phyloP scores from a whole-genome alignment of 108 stramenopile genomes.

The Skeletonema grethae region DNA sequence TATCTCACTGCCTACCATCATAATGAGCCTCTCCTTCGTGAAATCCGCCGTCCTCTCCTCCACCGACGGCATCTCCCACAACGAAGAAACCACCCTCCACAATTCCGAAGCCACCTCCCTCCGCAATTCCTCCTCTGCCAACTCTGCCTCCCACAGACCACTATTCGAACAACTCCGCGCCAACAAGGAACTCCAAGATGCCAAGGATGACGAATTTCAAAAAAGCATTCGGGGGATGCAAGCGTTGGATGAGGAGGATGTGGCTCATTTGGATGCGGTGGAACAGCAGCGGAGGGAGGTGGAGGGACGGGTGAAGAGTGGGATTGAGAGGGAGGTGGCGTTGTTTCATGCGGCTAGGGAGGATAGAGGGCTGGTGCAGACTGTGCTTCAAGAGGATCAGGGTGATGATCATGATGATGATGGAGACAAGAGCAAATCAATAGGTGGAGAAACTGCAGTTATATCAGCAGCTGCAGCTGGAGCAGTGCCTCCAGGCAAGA shows the following conservation, averaged over 20 bases:
- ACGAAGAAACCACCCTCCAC: constrained; percentile 74
- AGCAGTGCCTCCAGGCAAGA: constrained; percentile 13
- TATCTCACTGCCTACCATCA: too few relatives aligned
- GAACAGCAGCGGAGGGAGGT: constrained; percentile 51
- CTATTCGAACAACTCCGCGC: constrained; percentile 86
- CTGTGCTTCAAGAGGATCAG: constrained; percentile 7
- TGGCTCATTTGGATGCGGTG: constrained; percentile 76
- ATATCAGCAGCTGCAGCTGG: neutral
- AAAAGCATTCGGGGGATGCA: constrained; percentile 67
- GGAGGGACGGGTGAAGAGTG: constrained; percentile 48
- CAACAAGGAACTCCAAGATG: constrained; percentile 77
- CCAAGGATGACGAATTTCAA: constrained; percentile 66
- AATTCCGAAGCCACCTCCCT: constrained; percentile 53
- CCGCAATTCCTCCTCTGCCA: constrained; percentile 8
- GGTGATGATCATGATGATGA: neutral
- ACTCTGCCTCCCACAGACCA: constrained; percentile 53
- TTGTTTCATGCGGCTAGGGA: constrained; percentile 72
- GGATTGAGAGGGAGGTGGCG: constrained; percentile 66
- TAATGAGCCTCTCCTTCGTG: constrained; percentile 87
- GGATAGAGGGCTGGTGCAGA: constrained; percentile 38
- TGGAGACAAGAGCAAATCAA: neutral
- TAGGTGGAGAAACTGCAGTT: too few relatives aligned
- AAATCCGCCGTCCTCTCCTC: constrained; percentile 83
- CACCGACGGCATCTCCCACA: constrained; percentile 75
- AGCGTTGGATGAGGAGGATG: constrained; percentile 82